Evolutionary conservation across 148 eudicot genomes (phyloP), one percentile per base, ranked within the genome.

Genomic region (Rhododendron griersonianum): DNA sequence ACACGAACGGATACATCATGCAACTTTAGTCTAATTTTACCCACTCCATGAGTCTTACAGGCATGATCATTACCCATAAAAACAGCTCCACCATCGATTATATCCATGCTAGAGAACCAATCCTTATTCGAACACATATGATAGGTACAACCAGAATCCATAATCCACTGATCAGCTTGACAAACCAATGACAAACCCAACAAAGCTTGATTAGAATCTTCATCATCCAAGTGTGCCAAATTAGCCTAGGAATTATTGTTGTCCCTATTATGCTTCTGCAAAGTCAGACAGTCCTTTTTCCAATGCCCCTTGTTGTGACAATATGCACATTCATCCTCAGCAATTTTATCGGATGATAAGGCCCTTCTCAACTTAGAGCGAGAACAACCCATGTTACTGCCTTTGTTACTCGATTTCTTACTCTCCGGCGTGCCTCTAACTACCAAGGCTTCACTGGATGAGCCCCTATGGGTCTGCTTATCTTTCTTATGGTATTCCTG

Each of bases 221-320:
- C 69, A 74, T n/a, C 13, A 63, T 63, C 30, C 11, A 8, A 18
- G 6, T 50, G 5, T 13, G 28, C 28, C 37, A 84, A 25, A 75
- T 51, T 50, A 6, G 71, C 81, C 15, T 74, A 3, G 9, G 30
- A 15, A 55, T 84, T 75, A 50, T 33, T 25, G 65, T 18, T 73
- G 11, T 10, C 51, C 5, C 9, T 35, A 30, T 30, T 13, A 21
- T 63, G 71, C 71, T 41, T 67, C 30, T 63, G 71, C 11, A 23
- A n/a, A n/a, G 71, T 23, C 21, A 0, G 33, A 67, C 55, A 65
- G n/a, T 65, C 21, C 28, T 23, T 39, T 44, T 83, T 65, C 69
- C 69, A 35, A 65, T 83, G 47, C 53, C 78, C 85, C 19, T 83
- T 83, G 1, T 39, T 65, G 35, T 83, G 82, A 25, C 37, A 79